phyloP scores from a whole-genome alignment of 371 early-diverging fungal species.

The Smittium culicis region DNA sequence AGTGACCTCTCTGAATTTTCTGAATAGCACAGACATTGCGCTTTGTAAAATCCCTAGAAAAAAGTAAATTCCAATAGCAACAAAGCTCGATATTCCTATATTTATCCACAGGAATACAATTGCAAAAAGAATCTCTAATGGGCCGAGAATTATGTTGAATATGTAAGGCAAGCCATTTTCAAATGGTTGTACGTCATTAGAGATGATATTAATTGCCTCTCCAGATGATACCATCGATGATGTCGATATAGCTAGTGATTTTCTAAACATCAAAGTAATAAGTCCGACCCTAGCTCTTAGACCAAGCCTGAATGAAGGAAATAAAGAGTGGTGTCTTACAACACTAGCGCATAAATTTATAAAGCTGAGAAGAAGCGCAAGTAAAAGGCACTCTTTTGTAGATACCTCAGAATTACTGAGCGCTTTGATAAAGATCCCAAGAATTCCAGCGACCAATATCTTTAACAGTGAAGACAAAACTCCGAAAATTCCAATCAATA shows the following conservation, averaged over 20 bases:
- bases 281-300: conserved; percentile 30
- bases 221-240: conserved; percentile 33
- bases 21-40: neutral
- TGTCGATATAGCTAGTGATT: conserved; percentile 31
- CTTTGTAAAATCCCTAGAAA: neutral
- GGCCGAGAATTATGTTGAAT: conserved; percentile 13
- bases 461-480: conserved; percentile 10
- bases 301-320: conserved; percentile 25
- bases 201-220: conserved; percentile 34
- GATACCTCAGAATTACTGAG: conserved; percentile 20
- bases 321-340: conserved; percentile 33
- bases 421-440: conserved; percentile 26
- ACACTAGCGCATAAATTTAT: conserved; percentile 19
- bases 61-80: neutral
- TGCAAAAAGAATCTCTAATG: neutral
- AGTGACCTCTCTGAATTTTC: neutral
- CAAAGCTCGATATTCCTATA: neutral
- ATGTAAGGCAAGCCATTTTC: conserved; percentile 27
- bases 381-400: conserved; percentile 18
- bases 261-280: conserved; percentile 32
- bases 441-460: conserved; percentile 18
- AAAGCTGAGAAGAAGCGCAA: conserved; percentile 19
- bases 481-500: conserved; percentile 8
- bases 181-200: conserved; percentile 38
- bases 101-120: neutral